Evolutionary conservation across 1,284 basidiomycete genomes (phyloP).

Genomic region (Veloporphyrellus conicus): DNA sequence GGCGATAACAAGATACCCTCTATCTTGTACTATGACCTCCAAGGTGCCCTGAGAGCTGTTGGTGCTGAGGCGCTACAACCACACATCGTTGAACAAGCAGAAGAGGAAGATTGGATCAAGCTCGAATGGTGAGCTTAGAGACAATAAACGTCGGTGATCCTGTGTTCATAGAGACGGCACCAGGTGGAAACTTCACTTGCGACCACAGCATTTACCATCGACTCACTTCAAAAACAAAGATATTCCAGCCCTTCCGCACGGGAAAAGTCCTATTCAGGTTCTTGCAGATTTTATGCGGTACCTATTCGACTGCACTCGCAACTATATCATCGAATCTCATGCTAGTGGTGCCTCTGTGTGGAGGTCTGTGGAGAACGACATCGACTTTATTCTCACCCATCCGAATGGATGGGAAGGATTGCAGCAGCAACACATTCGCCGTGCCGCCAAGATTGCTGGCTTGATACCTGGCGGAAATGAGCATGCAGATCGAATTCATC

Average conservation of each 20-base stretch:
- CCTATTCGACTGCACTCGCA: conserved; percentile 42
- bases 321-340: conserved; percentile 47
- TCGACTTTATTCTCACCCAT: conserved; percentile 39
- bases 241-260: conserved; percentile 43
- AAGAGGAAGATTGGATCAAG: conserved; percentile 43
- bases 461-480: conserved; percentile 23
- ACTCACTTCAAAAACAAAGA: conserved; percentile 24
- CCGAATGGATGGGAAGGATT: conserved; percentile 45
- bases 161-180: not conserved
- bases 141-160: not conserved
- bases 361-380: conserved; percentile 31
- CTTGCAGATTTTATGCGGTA: conserved; percentile 52
- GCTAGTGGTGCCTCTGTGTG: conserved; percentile 39
- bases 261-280: conserved; percentile 43
- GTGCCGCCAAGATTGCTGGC: conserved; percentile 31
- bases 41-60: conserved; percentile 41
- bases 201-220: conserved; percentile 33
- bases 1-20: conserved; percentile 54
- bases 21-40: conserved; percentile 48
- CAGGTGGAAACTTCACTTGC: conserved; percentile 59
- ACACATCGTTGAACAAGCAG: conserved; percentile 38
- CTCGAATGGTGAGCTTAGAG: conserved; percentile 43
- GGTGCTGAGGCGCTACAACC: conserved; percentile 48
- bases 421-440: conserved; percentile 38
- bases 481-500: conserved; percentile 34